Evolutionary conservation across 2,329 filamentous ascomycete species (phyloP).

Genomic region (Trichoderma sp.): DNA sequence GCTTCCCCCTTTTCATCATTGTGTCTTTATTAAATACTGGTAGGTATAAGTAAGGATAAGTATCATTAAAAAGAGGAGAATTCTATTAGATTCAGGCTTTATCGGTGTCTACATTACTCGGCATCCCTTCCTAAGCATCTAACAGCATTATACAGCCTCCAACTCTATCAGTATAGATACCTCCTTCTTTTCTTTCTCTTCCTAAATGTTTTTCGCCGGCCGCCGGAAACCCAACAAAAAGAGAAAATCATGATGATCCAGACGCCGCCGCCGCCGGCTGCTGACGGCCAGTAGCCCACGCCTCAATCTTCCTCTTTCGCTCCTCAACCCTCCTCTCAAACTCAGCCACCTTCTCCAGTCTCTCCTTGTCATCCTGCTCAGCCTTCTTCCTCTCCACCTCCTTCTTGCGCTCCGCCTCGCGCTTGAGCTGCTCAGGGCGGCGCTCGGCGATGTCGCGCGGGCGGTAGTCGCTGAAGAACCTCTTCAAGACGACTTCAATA

Average conservation of each 20-base stretch:
- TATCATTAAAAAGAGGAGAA: not conserved
- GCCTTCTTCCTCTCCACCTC: conserved; percentile 52
- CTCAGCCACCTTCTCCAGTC: conserved; percentile 57
- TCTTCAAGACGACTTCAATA: conserved; percentile 85
- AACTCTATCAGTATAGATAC: not conserved
- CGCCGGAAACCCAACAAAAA: not conserved
- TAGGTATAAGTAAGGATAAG: no score
- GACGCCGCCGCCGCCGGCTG: conserved; percentile 1
- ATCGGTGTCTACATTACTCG: not conserved
- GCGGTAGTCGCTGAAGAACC: conserved; percentile 82
- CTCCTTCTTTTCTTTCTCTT: not conserved
- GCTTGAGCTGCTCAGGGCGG: conserved; percentile 79
- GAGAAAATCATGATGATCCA: not conserved
- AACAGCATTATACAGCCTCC: not conserved
- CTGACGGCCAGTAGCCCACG: conserved; percentile 45
- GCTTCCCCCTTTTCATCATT: not conserved
- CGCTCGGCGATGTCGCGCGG: conserved; percentile 91
- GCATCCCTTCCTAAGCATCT: not conserved
- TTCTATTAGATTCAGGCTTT: conserved; percentile 8
- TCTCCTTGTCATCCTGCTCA: conserved; percentile 55
- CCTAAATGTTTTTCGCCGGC: not conserved
- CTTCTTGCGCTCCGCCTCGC: conserved; percentile 70
- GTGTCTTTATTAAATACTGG: not conserved
- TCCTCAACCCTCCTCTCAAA: conserved; percentile 61
- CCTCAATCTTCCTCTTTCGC: conserved; percentile 49